Percentiles rank a stretch among this genome's conserved stretches.
Evolutionary conservation across 495 filamentous ascomycete species (phyloP).

Genomic region (Pseudomonodictys pantanalensis): DNA sequence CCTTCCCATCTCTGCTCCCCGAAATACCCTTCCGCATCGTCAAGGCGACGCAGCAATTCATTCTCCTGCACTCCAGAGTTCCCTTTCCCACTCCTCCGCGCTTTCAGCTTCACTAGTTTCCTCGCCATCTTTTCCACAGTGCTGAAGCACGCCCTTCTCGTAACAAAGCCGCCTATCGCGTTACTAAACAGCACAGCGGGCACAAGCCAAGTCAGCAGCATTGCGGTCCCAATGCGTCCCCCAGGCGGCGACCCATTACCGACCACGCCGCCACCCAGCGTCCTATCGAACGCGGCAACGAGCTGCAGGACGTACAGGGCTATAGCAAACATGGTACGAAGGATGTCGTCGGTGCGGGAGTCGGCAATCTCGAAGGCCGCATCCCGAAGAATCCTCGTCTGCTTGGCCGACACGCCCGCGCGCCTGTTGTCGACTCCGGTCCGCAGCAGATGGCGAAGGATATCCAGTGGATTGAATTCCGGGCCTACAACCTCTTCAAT

Average conservation of each 20-base stretch:
- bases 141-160: slow-evolving; percentile 24
- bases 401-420: background rate
- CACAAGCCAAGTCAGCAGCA: slow-evolving; percentile 42
- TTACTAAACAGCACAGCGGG: slow-evolving; percentile 39
- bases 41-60: background rate
- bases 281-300: slow-evolving; percentile 34
- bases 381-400: too few species aligned
- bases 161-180: slow-evolving; percentile 36
- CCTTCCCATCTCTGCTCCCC: slow-evolving; percentile 33
- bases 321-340: slow-evolving; percentile 35
- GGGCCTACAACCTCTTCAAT: slow-evolving; percentile 31
- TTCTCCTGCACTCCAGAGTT: too few species aligned
- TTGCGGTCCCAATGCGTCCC: slow-evolving; percentile 37
- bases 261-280: slow-evolving; percentile 36
- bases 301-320: slow-evolving; percentile 35
- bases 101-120: too few species aligned
- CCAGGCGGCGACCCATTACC: slow-evolving; percentile 31
- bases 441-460: background rate
- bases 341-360: slow-evolving; percentile 34
- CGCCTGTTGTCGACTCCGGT: background rate
- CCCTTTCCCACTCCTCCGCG: too few species aligned
- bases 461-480: slow-evolving; percentile 2
- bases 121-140: slow-evolving; percentile 25
- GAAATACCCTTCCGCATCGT: slow-evolving; percentile 16
- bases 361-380: slow-evolving; percentile 34